Evolutionary conservation across 176 grass and related monocot genomes (phyloP), one percentile per base, ranked within the genome.

Genomic region (Guadua angustifolia): DNA sequence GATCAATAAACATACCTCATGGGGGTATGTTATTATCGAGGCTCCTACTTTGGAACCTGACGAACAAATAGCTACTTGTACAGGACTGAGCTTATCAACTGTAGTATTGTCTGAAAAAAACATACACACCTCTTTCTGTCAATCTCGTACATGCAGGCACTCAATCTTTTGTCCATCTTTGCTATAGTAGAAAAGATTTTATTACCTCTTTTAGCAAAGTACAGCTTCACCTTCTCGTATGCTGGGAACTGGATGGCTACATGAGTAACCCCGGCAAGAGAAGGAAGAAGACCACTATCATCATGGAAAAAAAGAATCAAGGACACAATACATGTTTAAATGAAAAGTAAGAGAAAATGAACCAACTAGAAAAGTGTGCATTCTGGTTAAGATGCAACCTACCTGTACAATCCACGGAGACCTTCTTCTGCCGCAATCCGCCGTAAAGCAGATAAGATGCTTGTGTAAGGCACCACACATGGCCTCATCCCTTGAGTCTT

Each of bases 251-350:
- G 95, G 51, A 94, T 97, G 24, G 92, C 90, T 64, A 94, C 92
- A 84, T 97, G 95, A 85, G 84, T 92, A 87, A 97, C 90, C 49
- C 95, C 92, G 36, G 73, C 84, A 86, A 97, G 76, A 89, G 95
- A 94, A 91, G 95, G 90, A 83, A 97, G 77, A 75, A 94, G 82
- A 55, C 95, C 90, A 89, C 90, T 97, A 68, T 83, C 59, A 65
- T 68, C 47, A 74, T 26, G 64, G 72, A 87, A 84, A 66, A 66
- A 75, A 79, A 39, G 33, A 89, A 91, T 77, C 53, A 75, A 77
- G 25, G 25, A 68, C 60, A 80, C 43, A 64, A 72, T 17, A 76
- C 3, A 90, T 44, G 26, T 55, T 22, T 33, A 62, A 82, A 84
- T 50, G 63, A 47, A 62, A 82, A 70, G 43, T 11, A 45, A 59